Evolutionary conservation across 2,329 filamentous ascomycete species (phyloP).

Genomic region (Fusarium napiforme): DNA sequence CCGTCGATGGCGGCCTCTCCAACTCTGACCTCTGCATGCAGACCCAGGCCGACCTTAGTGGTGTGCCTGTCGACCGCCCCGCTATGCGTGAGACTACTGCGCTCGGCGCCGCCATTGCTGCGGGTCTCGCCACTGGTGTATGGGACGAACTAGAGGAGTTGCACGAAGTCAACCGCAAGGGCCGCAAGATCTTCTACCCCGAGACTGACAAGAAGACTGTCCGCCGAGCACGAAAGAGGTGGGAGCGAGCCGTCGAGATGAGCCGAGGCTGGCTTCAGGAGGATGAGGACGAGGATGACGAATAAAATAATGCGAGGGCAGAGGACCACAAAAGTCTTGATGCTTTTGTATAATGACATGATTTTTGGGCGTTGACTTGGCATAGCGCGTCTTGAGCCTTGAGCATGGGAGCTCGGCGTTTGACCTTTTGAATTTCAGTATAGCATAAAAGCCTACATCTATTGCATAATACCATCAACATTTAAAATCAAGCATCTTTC

Average conservation of each 20-base stretch:
- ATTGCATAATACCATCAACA: constrained; percentile 25
- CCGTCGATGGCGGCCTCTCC: constrained; percentile 90
- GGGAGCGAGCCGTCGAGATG: constrained; percentile 70
- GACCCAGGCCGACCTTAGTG: constrained; percentile 86
- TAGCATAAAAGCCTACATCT: constrained; percentile 15
- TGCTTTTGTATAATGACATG: constrained; percentile 16
- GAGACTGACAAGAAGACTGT: constrained; percentile 61
- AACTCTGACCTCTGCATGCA: constrained; percentile 92
- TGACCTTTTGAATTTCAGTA: constrained; percentile 16
- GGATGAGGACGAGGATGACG: constrained; percentile 42
- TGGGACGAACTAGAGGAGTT: constrained; percentile 82
- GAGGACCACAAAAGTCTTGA: background rate
- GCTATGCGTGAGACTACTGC: constrained; percentile 92
- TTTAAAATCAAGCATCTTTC: background rate
- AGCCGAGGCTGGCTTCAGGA: constrained; percentile 63
- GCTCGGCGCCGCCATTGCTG: constrained; percentile 87
- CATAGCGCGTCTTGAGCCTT: constrained; percentile 30
- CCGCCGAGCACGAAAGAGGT: constrained; percentile 58
- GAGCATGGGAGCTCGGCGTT: constrained; percentile 30
- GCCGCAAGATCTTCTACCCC: constrained; percentile 76
- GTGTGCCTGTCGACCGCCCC: constrained; percentile 84
- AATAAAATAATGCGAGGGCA: background rate
- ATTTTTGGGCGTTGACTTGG: constrained; percentile 20
- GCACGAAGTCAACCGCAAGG: constrained; percentile 75
- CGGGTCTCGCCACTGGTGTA: constrained; percentile 83